These are phyloP conservation scores for Ampelomyces quisqualis DNA, from an alignment of 2,329 filamentous ascomycete genomes.

Conservation along the genomic window DNA sequence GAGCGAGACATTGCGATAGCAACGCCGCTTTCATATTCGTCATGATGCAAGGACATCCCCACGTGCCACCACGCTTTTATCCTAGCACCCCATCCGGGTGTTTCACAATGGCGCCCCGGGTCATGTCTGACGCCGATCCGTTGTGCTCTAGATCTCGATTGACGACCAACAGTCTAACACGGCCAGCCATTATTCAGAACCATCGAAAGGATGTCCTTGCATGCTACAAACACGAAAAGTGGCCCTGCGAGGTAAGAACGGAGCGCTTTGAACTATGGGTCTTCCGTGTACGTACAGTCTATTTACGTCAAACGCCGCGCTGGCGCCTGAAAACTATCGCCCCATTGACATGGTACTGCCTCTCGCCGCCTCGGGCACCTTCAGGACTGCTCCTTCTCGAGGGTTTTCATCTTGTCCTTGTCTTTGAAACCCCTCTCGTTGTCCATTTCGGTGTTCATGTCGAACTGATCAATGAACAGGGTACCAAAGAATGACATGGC, in stretches of 20 bases:
- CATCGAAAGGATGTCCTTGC: too few relatives aligned
- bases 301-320: slow-evolving; percentile 3
- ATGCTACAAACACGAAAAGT: not conserved
- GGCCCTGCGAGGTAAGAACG: not conserved
- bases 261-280: not conserved
- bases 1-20: slow-evolving; percentile 2
- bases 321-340: too few relatives aligned
- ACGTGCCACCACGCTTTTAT: slow-evolving; percentile 15
- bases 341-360: too few relatives aligned
- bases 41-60: slow-evolving; percentile 22
- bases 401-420: slow-evolving; percentile 33
- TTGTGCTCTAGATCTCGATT: slow-evolving; percentile 5
- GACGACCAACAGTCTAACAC: not conserved
- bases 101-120: slow-evolving; percentile 28
- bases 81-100: slow-evolving; percentile 23
- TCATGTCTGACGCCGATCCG: slow-evolving; percentile 13
- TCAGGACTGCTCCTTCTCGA: slow-evolving; percentile 20
- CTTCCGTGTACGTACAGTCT: not conserved
- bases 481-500: slow-evolving; percentile 55
- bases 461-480: slow-evolving; percentile 52
- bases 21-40: slow-evolving; percentile 2
- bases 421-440: slow-evolving; percentile 53
- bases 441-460: slow-evolving; percentile 51
- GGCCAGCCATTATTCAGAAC: not conserved
- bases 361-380: not conserved